These are phyloP conservation scores for Stevia rebaudiana DNA, from an alignment of 140 eudicot species.

Conservation along the genomic window DNA sequence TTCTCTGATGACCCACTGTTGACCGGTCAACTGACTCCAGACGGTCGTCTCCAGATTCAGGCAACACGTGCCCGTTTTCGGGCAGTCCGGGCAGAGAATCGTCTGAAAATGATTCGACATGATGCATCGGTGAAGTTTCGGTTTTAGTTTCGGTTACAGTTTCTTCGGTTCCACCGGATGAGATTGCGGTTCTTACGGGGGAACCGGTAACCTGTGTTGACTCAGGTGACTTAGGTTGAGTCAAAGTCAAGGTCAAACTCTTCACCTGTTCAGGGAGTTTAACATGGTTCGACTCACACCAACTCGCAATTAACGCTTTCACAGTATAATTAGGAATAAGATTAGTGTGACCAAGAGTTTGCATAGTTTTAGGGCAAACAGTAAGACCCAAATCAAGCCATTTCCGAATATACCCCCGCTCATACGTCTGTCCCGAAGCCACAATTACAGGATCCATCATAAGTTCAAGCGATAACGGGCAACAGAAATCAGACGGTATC, in stretches of 20 bases:
- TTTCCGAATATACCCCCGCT: slow-evolving; percentile 69
- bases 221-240: slow-evolving; percentile 51
- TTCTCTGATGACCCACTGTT: slow-evolving; percentile 49
- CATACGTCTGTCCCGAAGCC: slow-evolving; percentile 90
- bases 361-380: slow-evolving; percentile 95
- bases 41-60: slow-evolving; percentile 41
- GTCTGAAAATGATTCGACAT: slow-evolving; percentile 51
- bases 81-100: slow-evolving; percentile 39
- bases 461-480: slow-evolving; percentile 91
- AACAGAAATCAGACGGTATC: slow-evolving; percentile 89
- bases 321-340: slow-evolving; percentile 95
- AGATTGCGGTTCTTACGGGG: slow-evolving; percentile 31
- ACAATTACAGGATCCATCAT: slow-evolving; percentile 98
- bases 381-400: slow-evolving; percentile 96
- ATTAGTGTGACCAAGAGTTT: slow-evolving; percentile 69
- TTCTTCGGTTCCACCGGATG: slow-evolving; percentile 46
- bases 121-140: slow-evolving; percentile 42
- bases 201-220: slow-evolving; percentile 37
- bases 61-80: slow-evolving; percentile 35
- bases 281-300: slow-evolving; percentile 79
- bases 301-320: slow-evolving; percentile 80
- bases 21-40: slow-evolving; percentile 34
- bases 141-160: too few relatives aligned
- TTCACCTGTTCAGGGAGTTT: slow-evolving; percentile 79
- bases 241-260: slow-evolving; percentile 41